These are phyloP conservation scores for Rubia yunnanensis DNA, from an alignment of 257 asterid species.

Conservation along the genomic window DNA sequence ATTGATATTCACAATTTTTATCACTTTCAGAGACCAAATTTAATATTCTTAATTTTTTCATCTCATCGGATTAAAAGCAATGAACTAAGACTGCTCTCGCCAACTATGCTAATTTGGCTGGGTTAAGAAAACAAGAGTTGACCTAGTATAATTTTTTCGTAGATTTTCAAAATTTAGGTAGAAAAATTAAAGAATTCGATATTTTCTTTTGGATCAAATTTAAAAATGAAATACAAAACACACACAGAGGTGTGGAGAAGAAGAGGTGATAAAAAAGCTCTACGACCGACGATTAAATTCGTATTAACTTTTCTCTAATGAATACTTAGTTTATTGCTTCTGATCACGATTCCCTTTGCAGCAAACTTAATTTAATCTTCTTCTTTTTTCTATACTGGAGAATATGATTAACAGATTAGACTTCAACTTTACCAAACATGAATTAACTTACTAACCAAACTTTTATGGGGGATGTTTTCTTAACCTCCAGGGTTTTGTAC, in stretches of 20 bases:
- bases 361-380: not conserved
- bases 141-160: no score
- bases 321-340: not conserved
- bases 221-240: no score
- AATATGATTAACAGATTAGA: not conserved
- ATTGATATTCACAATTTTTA: not conserved
- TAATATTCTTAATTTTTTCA: not conserved
- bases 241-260: not conserved
- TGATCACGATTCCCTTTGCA: not conserved
- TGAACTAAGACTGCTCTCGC: not conserved
- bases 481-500: constrained; percentile 5
- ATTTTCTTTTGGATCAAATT: no score
- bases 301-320: not conserved
- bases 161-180: not conserved
- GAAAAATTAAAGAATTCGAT: not conserved
- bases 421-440: not conserved
- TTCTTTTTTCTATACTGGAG: not conserved
- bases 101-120: not conserved
- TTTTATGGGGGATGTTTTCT: constrained; percentile 1
- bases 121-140: not conserved
- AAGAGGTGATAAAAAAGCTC: not conserved
- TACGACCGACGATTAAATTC: not conserved
- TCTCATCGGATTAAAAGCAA: not conserved
- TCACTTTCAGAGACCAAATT: not conserved
- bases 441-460: not conserved